Conservation (phyloP, 2,329 filamentous ascomycete genomes). For the Microcera coccophila region DNA sequence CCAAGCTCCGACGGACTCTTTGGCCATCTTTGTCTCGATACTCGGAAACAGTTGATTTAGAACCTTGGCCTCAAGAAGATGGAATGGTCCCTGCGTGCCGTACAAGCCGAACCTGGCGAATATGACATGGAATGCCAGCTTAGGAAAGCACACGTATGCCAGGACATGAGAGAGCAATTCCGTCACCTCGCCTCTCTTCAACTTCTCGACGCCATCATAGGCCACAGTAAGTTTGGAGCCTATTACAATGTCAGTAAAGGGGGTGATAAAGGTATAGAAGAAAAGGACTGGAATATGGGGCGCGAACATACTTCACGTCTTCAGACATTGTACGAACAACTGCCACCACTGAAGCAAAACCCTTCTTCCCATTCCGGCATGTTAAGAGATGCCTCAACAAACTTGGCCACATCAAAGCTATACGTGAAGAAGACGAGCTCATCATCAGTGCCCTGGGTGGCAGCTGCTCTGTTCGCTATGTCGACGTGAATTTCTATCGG, state of each 20-base stretch:
- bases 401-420: slow-evolving; percentile 44
- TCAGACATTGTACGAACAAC: slow-evolving; percentile 43
- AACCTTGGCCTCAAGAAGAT: not conserved
- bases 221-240: slow-evolving; percentile 3
- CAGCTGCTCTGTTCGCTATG: slow-evolving; percentile 40
- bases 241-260: not conserved
- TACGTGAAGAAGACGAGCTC: slow-evolving; percentile 44
- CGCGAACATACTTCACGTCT: slow-evolving; percentile 9
- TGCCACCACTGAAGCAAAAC: slow-evolving; percentile 36
- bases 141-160: slow-evolving; percentile 5
- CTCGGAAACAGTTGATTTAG: slow-evolving; percentile 3
- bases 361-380: slow-evolving; percentile 42
- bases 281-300: not conserved
- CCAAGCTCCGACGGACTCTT: not conserved
- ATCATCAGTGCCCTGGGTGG: slow-evolving; percentile 47
- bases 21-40: slow-evolving; percentile 3
- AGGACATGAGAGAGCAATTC: slow-evolving; percentile 2
- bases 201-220: slow-evolving; percentile 2
- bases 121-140: slow-evolving; percentile 2
- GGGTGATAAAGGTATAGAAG: no score
- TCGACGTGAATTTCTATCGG: slow-evolving; percentile 42
- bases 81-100: slow-evolving; percentile 1
- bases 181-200: slow-evolving; percentile 2
- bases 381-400: slow-evolving; percentile 39
- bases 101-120: slow-evolving; percentile 1